Base-by-base conservation (phyloP, 176 grass and related monocot species). In the Elaeis guineensis region DNA sequence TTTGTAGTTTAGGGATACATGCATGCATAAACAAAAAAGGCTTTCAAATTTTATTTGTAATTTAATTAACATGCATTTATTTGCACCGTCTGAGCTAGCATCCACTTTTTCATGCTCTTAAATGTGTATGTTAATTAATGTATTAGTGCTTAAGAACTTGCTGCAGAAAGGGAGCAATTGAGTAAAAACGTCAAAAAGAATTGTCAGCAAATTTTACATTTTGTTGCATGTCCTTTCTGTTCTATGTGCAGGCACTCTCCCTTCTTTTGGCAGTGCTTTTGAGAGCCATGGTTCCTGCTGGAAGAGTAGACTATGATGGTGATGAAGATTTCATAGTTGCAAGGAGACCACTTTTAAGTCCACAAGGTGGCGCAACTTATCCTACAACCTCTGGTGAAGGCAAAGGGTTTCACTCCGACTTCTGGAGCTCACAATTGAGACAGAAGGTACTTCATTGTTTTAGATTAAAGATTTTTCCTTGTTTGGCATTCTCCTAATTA, bases 301-400 rank as follows among this genome's bases (percentile, higher is more conserved):
- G 58, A 57, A 77, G 54, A 15, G 29, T 52, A 2, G 78, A 80
- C 73, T 96, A 82, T 22, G 91, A 96, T 57, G 87, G 80, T 14
- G 86, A 90, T 80, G 91, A 96, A 74, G 91, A 96, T 77, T 87
- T 96, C 69, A 77, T 90, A 6, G 72, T 96, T 25, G 72, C 87
- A 78, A 82, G 83, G 71, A 84, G 80, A 54, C 91, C 91, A 5
- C 78, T 96, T 70, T 71, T 90, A 51, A 66, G 79, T 44, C 62
- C 91, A 53, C 83, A 90, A 66, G 69, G 72, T 19, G 69, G 80
- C 54, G 64, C 75, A 17, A 17, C 75, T 56, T 89, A 86, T 77
- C 58, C 85, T 35, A 70, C 83, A 18, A 79, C 35, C 32, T 75
- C 76, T 0, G 61, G 56, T 3, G 74, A 86, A 52, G 25, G 49